These are phyloP conservation scores for Albugo candida DNA, from an alignment of 352 stramenopile species.

Conservation along the genomic window DNA sequence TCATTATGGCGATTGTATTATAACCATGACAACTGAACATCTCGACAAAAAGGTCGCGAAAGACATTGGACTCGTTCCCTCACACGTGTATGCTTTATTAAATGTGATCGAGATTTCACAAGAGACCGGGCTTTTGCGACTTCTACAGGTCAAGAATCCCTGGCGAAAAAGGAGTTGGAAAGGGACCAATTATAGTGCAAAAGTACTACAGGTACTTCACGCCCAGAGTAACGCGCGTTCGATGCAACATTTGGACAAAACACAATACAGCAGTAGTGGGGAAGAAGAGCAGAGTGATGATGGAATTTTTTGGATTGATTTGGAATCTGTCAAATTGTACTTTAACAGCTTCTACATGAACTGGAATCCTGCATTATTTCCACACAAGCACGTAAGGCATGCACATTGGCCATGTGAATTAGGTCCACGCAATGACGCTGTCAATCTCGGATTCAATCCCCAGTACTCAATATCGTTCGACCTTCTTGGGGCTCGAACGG, in stretches of 20 bases:
- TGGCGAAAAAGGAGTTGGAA: slow-evolving; percentile 80
- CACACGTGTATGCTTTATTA: slow-evolving; percentile 93
- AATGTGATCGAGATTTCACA: slow-evolving; percentile 79
- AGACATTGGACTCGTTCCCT: slow-evolving; percentile 83
- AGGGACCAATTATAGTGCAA: slow-evolving; percentile 67
- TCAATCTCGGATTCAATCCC: slow-evolving; percentile 85
- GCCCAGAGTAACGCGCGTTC: not conserved
- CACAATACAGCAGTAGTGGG: not conserved
- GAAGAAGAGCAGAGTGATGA: slow-evolving; percentile 40
- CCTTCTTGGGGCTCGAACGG: slow-evolving; percentile 13
- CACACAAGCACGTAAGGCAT: slow-evolving; percentile 55
- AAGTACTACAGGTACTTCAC: slow-evolving; percentile 14
- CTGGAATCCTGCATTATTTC: slow-evolving; percentile 90
- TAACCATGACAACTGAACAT: slow-evolving; percentile 88
- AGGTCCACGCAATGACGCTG: slow-evolving; percentile 76
- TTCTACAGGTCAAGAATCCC: slow-evolving; percentile 94
- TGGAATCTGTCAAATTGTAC: slow-evolving; percentile 81
- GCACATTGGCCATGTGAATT: slow-evolving; percentile 65
- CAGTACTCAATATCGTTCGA: slow-evolving; percentile 82
- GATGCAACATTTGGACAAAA: not conserved
- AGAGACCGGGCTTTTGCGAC: slow-evolving; percentile 17
- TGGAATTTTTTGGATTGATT: slow-evolving; percentile 93
- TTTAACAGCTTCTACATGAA: slow-evolving; percentile 90
- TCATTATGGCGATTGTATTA: slow-evolving; percentile 92
- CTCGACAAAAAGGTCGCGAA: slow-evolving; percentile 46